Base-by-base conservation (phyloP, 2,329 filamentous ascomycete genomes). In the Botrytis tulipae region DNA sequence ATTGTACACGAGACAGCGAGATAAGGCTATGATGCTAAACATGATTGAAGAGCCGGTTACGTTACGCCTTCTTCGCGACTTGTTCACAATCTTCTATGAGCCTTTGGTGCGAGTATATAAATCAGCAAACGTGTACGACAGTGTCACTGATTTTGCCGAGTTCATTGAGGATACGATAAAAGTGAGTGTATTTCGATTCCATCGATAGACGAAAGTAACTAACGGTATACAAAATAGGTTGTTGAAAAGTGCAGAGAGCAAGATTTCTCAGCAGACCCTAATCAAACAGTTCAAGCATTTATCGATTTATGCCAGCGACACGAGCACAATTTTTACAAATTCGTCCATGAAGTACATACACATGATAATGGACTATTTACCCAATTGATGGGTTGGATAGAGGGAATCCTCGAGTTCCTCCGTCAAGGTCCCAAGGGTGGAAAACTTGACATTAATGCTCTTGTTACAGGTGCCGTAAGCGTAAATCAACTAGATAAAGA, bases 61-160 rank as follows among this genome's bases (percentile, higher is more conserved):
- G 0, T 86, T 99, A n/a, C 92, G 97, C 81, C 87, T 99, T 42
- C 96, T 99, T 87, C 90, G 94, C 66, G 96, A 99, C 80, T 87
- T 99, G 37, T 98, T 99, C 82, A 97, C 94, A 48, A 98, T 99
- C 81, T 99, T 99, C 84, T 99, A 99, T 83, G 96, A 99, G 81
- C 96, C 96, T 0, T 90, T 99, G 35, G 94, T 99, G 25, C 89
- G 96, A 66, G 96, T 99, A 0, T 99, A 99, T 87, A 99, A 98
- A 84, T 97, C 95, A 32, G 96, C 96, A 76, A 99, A 98, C 79
- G 95, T 99, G 40, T 98, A 98, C 86, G 96, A 91, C 85, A 97
- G 93, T 80, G 95, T 99, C 74, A 98, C 95, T 0, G 96, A 99
- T 82, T 98, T 99, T 84, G 93, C 95, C 0, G 87, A 90, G 57